A percentile compares a stretch with the other conserved stretches of the same genome.
Evolutionary conservation across 177 flowering plant genomes (phyloP).

Genomic region (Telopea speciosissima): DNA sequence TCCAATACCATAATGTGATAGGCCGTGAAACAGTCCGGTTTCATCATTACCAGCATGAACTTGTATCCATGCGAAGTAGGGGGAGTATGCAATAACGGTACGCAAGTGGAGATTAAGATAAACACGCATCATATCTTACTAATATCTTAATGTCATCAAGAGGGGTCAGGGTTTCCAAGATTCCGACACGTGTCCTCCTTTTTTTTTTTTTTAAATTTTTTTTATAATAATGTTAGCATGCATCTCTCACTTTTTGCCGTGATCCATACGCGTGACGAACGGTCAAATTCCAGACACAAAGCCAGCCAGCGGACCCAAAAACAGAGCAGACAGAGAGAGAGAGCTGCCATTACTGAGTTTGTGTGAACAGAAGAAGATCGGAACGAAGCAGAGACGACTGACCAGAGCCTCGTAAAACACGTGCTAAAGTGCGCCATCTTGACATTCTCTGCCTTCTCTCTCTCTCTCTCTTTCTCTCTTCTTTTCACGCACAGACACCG

Average conservation of each 20-base stretch:
- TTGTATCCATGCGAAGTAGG: too few relatives aligned
- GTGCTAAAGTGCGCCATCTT: constrained; percentile 37
- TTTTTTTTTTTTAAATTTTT: too few relatives aligned
- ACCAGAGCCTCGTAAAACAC: constrained; percentile 25
- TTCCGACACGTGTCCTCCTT: constrained; percentile 18
- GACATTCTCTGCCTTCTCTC: constrained; percentile 9
- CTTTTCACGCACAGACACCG: too few relatives aligned
- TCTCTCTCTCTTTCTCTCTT: too few relatives aligned
- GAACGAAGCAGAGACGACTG: background rate
- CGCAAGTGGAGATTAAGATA: too few relatives aligned
- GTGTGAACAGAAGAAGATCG: background rate
- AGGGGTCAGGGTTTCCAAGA: too few relatives aligned
- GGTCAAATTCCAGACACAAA: constrained; percentile 24
- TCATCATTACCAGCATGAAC: too few relatives aligned
- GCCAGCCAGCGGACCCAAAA: background rate
- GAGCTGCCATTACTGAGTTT: background rate
- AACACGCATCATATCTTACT: too few relatives aligned
- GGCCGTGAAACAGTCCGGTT: too few relatives aligned
- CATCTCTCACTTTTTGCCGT: constrained; percentile 25
- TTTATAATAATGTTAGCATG: background rate
- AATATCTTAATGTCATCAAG: too few relatives aligned
- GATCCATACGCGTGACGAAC: constrained; percentile 31
- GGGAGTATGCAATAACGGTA: too few relatives aligned
- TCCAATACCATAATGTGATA: too few relatives aligned
- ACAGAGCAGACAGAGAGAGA: background rate